Percentiles rank a stretch among this genome's conserved stretches.
phyloP scores from a whole-genome alignment of 495 filamentous ascomycete species.

The Diplogelasinospora grovesii region DNA sequence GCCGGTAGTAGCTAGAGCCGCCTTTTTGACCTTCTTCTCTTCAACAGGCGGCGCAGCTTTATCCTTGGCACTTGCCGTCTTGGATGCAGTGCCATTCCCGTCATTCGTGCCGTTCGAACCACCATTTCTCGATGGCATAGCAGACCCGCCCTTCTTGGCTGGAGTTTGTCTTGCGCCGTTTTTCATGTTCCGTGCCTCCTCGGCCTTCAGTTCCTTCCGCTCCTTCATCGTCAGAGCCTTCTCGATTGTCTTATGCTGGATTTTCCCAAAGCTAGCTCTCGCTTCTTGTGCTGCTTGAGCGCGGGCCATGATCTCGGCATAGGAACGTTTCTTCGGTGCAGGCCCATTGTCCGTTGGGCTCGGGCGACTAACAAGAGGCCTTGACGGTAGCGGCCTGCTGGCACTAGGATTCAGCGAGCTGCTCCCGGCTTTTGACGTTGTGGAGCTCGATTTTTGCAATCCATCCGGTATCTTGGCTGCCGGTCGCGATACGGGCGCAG shows the following conservation, averaged over 20 bases:
- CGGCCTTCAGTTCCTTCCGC: constrained; percentile 34
- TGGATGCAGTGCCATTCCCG: constrained; percentile 14
- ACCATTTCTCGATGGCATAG: constrained; percentile 15
- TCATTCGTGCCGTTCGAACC: neutral
- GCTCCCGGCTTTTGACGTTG: neutral
- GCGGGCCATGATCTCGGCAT: constrained; percentile 60
- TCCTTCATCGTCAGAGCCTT: constrained; percentile 39
- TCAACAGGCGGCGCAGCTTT: constrained; percentile 15
- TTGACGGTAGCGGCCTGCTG: constrained; percentile 11
- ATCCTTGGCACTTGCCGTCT: constrained; percentile 10
- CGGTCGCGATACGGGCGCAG: constrained; percentile 1
- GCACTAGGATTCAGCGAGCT: neutral
- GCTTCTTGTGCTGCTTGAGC: constrained; percentile 48
- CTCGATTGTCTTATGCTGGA: constrained; percentile 50
- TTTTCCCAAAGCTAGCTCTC: constrained; percentile 44
- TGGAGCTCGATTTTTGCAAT: constrained; percentile 3
- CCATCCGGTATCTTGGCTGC: constrained; percentile 6
- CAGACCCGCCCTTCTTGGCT: constrained; percentile 18
- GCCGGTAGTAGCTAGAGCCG: constrained; percentile 48
- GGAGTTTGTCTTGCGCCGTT: constrained; percentile 2
- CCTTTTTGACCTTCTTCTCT: constrained; percentile 52
- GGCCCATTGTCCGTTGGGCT: constrained; percentile 23
- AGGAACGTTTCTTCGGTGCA: constrained; percentile 58
- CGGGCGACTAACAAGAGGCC: constrained; percentile 12
- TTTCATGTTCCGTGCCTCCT: constrained; percentile 21